Conservation (phyloP, 2,329 filamentous ascomycete genomes). For the Chaetomium sp. region DNA sequence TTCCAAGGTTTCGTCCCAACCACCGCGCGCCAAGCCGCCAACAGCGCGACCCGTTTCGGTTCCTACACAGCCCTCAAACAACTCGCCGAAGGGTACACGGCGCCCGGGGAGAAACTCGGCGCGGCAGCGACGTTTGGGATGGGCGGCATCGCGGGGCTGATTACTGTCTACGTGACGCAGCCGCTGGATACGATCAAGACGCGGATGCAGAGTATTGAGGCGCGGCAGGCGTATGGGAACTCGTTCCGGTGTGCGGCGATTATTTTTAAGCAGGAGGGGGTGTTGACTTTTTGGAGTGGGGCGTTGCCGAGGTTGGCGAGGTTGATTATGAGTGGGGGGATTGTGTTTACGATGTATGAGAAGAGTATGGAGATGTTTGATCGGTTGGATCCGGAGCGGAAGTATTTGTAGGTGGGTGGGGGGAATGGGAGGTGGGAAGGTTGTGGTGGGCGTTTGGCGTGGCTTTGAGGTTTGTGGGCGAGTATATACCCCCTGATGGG, state of each 20-base stretch:
- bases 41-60: conserved; percentile 85
- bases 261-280: conserved; percentile 83
- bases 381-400: conserved; percentile 70
- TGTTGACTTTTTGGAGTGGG: conserved; percentile 90
- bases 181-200: conserved; percentile 93
- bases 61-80: conserved; percentile 89
- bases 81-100: conserved; percentile 82
- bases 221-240: conserved; percentile 74
- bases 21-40: conserved; percentile 88
- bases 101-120: conserved; percentile 91
- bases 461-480: background rate
- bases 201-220: conserved; percentile 93
- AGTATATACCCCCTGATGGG: conserved; percentile 5
- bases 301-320: conserved; percentile 79
- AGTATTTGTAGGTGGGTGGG: conserved; percentile 57
- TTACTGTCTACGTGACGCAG: conserved; percentile 76
- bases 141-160: conserved; percentile 78
- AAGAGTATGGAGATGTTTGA: conserved; percentile 90
- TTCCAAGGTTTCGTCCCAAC: conserved; percentile 97
- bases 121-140: conserved; percentile 83
- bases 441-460: conserved; percentile 4
- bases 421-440: background rate
- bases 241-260: conserved; percentile 73
- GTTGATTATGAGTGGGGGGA: conserved; percentile 85
- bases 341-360: conserved; percentile 98